Evolutionary conservation across 129 eudicot species (phyloP), one percentile per base, ranked within the genome.

Genomic region (Pittosporum tobira): DNA sequence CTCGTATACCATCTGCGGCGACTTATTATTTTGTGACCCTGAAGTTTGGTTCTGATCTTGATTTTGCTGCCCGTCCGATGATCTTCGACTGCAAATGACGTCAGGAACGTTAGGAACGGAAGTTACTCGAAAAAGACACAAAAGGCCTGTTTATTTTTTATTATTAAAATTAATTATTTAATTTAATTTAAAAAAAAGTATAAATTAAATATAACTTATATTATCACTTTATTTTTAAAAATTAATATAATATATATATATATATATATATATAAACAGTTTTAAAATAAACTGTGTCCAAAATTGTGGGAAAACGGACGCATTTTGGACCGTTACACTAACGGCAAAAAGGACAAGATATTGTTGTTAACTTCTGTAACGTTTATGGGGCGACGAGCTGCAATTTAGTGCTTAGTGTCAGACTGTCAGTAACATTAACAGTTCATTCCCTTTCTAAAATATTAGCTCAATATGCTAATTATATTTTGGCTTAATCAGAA

Each of bases 61-160:
- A 8, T n/a, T 14, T 1, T 46, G 78, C 37, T 51, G 70, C 15
- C 66, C 81, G n/a, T 64, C 78, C 0, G 87, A 72, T 53, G 94
- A 61, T 58, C 78, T 85, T 44, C 81, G 79, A 38, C 96, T 88
- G 84, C 74, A 74, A 31, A n/a, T n/a, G n/a, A n/a, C n/a, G n/a
- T n/a, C n/a, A n/a, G n/a, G n/a, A n/a, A n/a, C n/a, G n/a, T n/a
- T n/a, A n/a, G n/a, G n/a, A n/a, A n/a, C n/a, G n/a, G n/a, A n/a
- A n/a, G n/a, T n/a, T n/a, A n/a, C n/a, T n/a, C n/a, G n/a, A n/a
- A n/a, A n/a, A n/a, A n/a, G n/a, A n/a, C n/a, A n/a, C n/a, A n/a
- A n/a, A n/a, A n/a, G n/a, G n/a, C n/a, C n/a, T n/a, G n/a, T n/a
- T n/a, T n/a, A n/a, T n/a, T n/a, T n/a, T n/a, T n/a, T n/a, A n/a